Evolutionary conservation across 2,329 filamentous ascomycete genomes (phyloP).

Genomic region (Fusarium praegraminearum): DNA sequence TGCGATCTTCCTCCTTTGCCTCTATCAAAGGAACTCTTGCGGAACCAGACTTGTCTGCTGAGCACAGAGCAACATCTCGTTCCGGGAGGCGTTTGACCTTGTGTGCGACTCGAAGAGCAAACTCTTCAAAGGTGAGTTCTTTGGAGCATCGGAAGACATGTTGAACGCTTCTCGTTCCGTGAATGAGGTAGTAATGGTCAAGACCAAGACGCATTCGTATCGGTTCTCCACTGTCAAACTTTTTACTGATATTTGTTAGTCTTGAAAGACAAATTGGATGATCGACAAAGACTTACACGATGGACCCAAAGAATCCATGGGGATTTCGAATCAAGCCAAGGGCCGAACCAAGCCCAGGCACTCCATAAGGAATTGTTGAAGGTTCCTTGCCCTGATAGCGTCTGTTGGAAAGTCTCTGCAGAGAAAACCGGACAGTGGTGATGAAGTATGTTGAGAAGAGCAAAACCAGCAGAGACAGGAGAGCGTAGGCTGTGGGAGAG

Average conservation of each 20-base stretch:
- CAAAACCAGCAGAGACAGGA: constrained; percentile 14
- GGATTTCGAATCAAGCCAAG: constrained; percentile 36
- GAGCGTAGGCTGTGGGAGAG: not conserved
- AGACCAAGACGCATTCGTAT: constrained; percentile 38
- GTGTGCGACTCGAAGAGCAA: constrained; percentile 41
- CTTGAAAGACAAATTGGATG: rapidly evolving
- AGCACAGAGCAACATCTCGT: constrained; percentile 28
- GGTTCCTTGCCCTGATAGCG: constrained; percentile 37
- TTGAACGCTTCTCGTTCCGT: constrained; percentile 38
- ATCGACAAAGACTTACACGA: constrained; percentile 9
- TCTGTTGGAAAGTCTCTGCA: constrained; percentile 28
- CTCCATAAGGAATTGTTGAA: constrained; percentile 30
- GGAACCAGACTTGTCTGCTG: constrained; percentile 39
- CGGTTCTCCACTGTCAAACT: constrained; percentile 31
- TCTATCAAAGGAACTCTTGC: constrained; percentile 31
- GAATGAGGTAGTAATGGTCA: constrained; percentile 39
- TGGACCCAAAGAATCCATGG: constrained; percentile 37
- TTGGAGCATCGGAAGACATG: constrained; percentile 41
- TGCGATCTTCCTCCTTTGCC: constrained; percentile 34
- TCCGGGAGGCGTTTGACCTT: constrained; percentile 41
- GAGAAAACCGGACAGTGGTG: constrained; percentile 30
- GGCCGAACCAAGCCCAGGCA: constrained; percentile 36
- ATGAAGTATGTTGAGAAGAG: constrained; percentile 33
- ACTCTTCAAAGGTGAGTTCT: constrained; percentile 43
- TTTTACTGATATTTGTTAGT: constrained; percentile 20